Conservation (phyloP, 2,329 filamentous ascomycete genomes). For the Nemania serpens region DNA sequence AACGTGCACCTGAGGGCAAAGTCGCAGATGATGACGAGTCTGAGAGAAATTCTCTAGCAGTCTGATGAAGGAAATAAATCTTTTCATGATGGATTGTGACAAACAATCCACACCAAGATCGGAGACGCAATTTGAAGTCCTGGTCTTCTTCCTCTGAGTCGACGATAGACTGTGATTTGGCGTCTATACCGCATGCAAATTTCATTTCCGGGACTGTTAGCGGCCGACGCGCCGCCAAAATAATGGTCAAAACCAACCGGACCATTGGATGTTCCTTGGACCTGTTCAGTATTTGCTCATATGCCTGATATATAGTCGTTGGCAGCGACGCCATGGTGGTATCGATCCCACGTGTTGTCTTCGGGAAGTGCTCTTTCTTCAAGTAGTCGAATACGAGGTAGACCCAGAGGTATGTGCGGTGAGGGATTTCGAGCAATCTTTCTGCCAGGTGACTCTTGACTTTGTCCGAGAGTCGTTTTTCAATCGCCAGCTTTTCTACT, state of each 20-base stretch:
- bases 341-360: constrained; percentile 1
- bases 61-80: constrained; percentile 25
- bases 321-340: constrained; percentile 3
- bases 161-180: neutral
- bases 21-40: neutral
- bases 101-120: constrained; percentile 20
- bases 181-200: constrained; percentile 12
- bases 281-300: constrained; percentile 18
- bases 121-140: constrained; percentile 10
- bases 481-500: constrained; percentile 5
- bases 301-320: constrained; percentile 17
- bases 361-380: constrained; percentile 3
- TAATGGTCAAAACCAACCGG: constrained; percentile 17
- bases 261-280: neutral
- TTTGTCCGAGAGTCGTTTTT: neutral
- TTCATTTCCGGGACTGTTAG: constrained; percentile 25
- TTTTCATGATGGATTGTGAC: constrained; percentile 14
- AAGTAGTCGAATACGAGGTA: constrained; percentile 26
- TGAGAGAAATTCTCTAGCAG: constrained; percentile 23
- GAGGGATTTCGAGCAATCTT: constrained; percentile 9
- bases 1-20: neutral
- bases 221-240: constrained; percentile 13
- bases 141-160: constrained; percentile 17
- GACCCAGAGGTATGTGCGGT: constrained; percentile 26
- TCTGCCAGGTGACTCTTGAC: constrained; percentile 5